Base-by-base conservation (phyloP, 768 basidiomycete genomes). In the Russula compacta region DNA sequence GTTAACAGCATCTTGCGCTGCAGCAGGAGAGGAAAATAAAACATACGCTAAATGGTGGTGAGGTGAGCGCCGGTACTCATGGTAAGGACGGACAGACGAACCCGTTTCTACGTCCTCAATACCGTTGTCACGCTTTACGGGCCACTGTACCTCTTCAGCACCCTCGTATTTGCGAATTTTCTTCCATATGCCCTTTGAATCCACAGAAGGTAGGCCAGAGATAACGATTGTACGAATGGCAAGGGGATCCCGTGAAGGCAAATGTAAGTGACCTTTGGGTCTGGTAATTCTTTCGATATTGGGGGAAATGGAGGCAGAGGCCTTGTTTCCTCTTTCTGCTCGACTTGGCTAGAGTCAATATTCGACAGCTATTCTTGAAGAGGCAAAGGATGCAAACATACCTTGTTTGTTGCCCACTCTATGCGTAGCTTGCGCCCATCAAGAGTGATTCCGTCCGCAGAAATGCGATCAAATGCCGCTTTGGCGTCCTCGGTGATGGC, bases 401-500 rank as follows among this genome's bases (percentile, higher is more conserved):
- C 92, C 76, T 90, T 92, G 61, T 77, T 78, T 46, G 86, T 84
- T 0, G 94, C 91, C 89, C 89, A 92, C 61, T 86, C 80, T 1
- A 89, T 81, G 40, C 92, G 77, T 53, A 97, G 71, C 64, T 76
- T 82, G 60, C 94, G 78, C 12, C 84, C 85, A 24, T 83, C 83
- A 21, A 91, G 75, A 9, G 71, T 72, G 43, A 95, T 79, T 0
- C 84, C 84, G 46, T 88, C 81, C 60, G 81, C 77, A 38, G 80
- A 75, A 53, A 90, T 79, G 47, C 82, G 81, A 53, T 83, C 80
- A 57, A 85, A 83, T 3, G 87, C 87, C 39, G 78, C 71, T 68
- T 91, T 81, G 7, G 94, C 95, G 73, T 98, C 97, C 68, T 97
- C 91, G 58, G 81, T 83, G 58, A 92, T 78, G 0, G 93, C 84